phyloP scores from a whole-genome alignment of 495 filamentous ascomycete genomes.

The Penicillium samsonianum region DNA sequence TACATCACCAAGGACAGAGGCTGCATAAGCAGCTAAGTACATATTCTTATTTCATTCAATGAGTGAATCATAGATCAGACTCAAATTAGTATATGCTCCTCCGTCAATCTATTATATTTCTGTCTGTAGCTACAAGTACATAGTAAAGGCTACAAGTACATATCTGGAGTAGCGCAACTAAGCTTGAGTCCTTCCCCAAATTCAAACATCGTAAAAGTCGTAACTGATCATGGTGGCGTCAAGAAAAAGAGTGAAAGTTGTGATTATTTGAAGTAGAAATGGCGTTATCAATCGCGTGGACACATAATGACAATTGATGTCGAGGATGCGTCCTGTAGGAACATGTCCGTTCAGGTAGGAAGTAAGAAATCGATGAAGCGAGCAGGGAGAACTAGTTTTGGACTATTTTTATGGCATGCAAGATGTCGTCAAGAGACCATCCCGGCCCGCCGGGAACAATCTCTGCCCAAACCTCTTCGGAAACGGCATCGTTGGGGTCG shows the following conservation, averaged over 20 bases:
- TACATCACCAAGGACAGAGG: too few relatives aligned
- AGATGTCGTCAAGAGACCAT: constrained; percentile 65
- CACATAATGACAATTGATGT: background rate
- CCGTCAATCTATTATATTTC: background rate
- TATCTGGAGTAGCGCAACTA: background rate
- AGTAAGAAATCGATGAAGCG: background rate
- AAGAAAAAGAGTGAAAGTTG: background rate
- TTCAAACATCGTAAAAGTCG: background rate
- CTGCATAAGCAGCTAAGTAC: too few relatives aligned
- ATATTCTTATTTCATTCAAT: too few relatives aligned
- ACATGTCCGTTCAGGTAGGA: background rate
- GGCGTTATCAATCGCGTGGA: background rate
- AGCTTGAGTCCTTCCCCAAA: background rate
- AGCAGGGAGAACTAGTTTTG: constrained; percentile 20
- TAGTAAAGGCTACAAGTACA: background rate
- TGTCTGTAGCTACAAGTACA: background rate
- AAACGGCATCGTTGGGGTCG: constrained; percentile 57
- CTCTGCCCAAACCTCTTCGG: constrained; percentile 67
- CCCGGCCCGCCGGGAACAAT: constrained; percentile 65
- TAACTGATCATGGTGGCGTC: background rate
- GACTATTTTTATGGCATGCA: constrained; percentile 58
- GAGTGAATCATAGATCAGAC: too few relatives aligned
- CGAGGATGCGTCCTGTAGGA: background rate
- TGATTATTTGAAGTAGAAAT: background rate
- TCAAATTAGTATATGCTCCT: background rate